Base-by-base conservation (phyloP, 768 basidiomycete genomes). In the Botryobasidium botryosum region DNA sequence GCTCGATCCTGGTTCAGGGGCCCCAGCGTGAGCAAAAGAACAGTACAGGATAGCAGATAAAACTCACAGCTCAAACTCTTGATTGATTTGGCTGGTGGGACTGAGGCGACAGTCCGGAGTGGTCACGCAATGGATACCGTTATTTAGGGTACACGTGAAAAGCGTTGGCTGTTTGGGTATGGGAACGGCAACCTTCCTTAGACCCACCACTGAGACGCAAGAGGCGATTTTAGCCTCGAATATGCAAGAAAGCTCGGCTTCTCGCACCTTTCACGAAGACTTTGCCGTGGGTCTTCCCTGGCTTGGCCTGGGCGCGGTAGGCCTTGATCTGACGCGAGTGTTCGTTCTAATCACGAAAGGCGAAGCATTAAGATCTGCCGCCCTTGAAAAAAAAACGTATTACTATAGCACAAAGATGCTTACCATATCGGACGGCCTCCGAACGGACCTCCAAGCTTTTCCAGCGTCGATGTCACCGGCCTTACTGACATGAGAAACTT, bases 371-470 rank as follows among this genome's bases (percentile, higher is more conserved):
- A 28, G 43, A 29, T 29, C 44, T 26, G n/a, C 41, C 20, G 5
- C n/a, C 27, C 32, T 26, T 24, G 26, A 23, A 25, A 24, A 21
- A 43, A 44, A 23, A 33, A 12, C 28, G 29, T 24, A 5, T 4
- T 21, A 62, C 71, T 45, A n/a, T n/a, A n/a, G n/a, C n/a, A n/a
- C n/a, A n/a, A n/a, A n/a, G n/a, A n/a, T n/a, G n/a, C n/a, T n/a
- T 52, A 91, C 91, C 82, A 96, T 92, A 56, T 97, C 90, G 2
- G 88, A 92, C 7, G 91, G 88, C 20, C 88, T 66, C 52, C 86
- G 70, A 25, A 96, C 78, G 12, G 77, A 69, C 56, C 78, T 72
- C 92, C 91, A 96, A 4, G 90, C 87, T 55, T 64, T 62, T 1
- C 86, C 85, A 21, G 66, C 62, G 55, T 88, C 77, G 23, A 91